These are phyloP conservation scores for Scalesia atractyloides DNA, from an alignment of 129 eudicot species.

Conservation along the genomic window DNA sequence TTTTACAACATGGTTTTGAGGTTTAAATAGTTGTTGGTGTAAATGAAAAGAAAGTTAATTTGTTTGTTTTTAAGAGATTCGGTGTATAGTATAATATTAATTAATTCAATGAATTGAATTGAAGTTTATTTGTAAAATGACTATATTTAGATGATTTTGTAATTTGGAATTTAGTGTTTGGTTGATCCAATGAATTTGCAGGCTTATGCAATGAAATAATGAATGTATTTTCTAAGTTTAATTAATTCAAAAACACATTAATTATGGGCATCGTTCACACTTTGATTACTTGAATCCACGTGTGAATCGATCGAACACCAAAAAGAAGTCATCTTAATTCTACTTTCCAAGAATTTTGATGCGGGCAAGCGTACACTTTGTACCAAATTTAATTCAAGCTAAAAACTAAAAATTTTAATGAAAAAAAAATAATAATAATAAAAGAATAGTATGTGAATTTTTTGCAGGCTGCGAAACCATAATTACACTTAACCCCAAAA, in stretches of 20 bases:
- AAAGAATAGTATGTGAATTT: too few species aligned
- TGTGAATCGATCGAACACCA: neutral
- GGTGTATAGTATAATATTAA: neutral
- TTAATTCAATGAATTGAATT: neutral
- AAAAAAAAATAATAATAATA: too few species aligned
- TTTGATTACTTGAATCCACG: neutral
- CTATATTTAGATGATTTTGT: constrained; percentile 9
- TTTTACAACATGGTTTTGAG: neutral
- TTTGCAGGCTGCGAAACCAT: too few species aligned
- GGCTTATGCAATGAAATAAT: neutral
- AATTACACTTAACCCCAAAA: too few species aligned
- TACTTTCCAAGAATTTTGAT: neutral
- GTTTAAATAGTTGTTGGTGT: constrained; percentile 26
- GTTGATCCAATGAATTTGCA: constrained; percentile 9
- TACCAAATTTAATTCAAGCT: too few species aligned
- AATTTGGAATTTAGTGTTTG: constrained; percentile 20
- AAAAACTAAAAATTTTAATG: too few species aligned
- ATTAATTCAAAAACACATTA: constrained; percentile 7
- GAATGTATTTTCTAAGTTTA: neutral
- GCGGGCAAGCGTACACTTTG: too few species aligned
- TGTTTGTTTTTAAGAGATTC: constrained; percentile 2
- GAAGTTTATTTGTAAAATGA: constrained; percentile 1
- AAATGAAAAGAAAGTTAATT: neutral
- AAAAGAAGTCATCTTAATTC: neutral
- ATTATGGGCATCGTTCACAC: constrained; percentile 12